Base-by-base conservation (phyloP, 192 early-diverging fungal species). In the Linderina pennispora region DNA sequence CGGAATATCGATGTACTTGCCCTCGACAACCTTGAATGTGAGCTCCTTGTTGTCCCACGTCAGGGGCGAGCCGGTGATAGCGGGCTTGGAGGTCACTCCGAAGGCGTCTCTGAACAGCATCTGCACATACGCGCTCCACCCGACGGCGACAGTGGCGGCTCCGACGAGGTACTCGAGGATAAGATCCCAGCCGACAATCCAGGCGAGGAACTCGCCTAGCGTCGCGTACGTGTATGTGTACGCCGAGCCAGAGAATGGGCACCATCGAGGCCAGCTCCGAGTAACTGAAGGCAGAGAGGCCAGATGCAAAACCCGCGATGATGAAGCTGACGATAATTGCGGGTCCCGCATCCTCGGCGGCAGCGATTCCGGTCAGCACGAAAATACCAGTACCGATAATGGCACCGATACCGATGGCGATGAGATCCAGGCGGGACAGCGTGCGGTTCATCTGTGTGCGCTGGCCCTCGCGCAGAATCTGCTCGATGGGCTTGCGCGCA, bases 171-270 rank as follows among this genome's bases (percentile, higher is more conserved):
- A 94, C 66, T 94, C 91, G 21, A 94, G 64, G 9, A 90, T 85
- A 25, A 94, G 61, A 65, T 90, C 85, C 92, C 92, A 94, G 11
- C 89, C 90, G 50, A 91, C 85, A 32, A 89, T 85, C 92, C 92
- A 94, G 1, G 83, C 90, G 16, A 89, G 48, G 17, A 92, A 58
- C 70, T 95, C 92, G 11, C 92, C 92, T 47, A 92, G 61, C 0
- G 90, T 87, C 8, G 86, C 86, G 44, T 92, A 95, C 1, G 84
- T 78, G 40, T 84, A 95, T 0, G 87, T 85, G 56, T 92, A 95
- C 5, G 92, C 87, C 0, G 89, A 90, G 5, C 92, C 90, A 7
- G 89, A 81, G 13, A n/a, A 90, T 78, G 1, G 90, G 89, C 17
- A 93, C 79, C 83, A 89, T 85, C 8, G 89, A 83, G 0, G 87